Evolutionary conservation across 106 monocot species (phyloP).

Genomic region (Narthecium ossifragum): DNA sequence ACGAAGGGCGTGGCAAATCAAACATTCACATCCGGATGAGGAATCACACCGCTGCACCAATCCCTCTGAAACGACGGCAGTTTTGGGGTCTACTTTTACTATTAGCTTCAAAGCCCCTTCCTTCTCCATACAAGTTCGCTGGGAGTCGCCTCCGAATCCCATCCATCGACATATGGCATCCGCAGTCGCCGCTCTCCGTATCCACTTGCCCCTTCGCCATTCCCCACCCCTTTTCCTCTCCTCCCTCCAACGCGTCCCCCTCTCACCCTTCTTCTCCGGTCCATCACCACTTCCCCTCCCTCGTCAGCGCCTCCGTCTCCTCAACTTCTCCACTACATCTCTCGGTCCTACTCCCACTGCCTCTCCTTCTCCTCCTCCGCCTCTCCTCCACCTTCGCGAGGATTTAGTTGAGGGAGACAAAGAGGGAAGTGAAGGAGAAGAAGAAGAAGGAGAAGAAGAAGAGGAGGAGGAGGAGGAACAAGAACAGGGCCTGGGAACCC

Average conservation of each 20-base stretch:
- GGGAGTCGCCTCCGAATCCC: too few species aligned
- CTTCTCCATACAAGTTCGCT: too few species aligned
- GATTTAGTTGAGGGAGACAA: too few species aligned
- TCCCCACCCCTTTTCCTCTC: not conserved
- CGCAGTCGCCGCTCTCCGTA: not conserved
- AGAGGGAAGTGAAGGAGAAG: too few species aligned
- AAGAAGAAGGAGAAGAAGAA: not conserved
- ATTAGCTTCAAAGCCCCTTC: too few species aligned
- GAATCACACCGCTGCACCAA: too few species aligned
- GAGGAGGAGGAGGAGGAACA: slow-evolving; percentile 9
- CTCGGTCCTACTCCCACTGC: not conserved
- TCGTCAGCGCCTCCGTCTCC: not conserved
- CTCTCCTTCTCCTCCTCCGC: not conserved
- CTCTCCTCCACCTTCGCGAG: not conserved
- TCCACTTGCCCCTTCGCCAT: not conserved
- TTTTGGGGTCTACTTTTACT: too few species aligned
- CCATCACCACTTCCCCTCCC: slow-evolving; percentile 4
- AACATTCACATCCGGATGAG: too few species aligned
- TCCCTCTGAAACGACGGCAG: too few species aligned
- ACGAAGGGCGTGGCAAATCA: too few species aligned
- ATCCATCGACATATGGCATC: too few species aligned
- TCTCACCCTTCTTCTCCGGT: slow-evolving; percentile 5
- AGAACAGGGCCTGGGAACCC: not conserved
- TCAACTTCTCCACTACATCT: not conserved
- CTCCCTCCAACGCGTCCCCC: not conserved